phyloP scores from a whole-genome alignment of 805 yeast species.

The Lipomyces yamadae region DNA sequence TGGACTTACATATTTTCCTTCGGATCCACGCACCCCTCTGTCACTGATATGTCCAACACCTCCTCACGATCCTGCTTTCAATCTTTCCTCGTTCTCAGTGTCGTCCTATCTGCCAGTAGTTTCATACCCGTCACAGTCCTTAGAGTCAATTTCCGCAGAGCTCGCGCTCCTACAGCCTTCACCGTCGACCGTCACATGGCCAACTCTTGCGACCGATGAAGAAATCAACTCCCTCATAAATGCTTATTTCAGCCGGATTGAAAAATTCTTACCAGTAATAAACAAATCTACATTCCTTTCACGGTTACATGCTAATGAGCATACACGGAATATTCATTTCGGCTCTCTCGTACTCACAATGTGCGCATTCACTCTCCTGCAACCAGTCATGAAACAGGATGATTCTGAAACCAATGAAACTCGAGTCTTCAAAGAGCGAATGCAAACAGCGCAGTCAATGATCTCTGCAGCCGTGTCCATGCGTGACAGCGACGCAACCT shows the following conservation, averaged over 20 bases:
- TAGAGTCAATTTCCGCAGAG: neutral
- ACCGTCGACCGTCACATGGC: constrained; percentile 3
- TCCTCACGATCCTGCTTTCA: neutral
- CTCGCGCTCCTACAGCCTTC: neutral
- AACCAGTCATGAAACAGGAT: constrained; percentile 10
- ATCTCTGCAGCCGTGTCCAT: constrained; percentile 10
- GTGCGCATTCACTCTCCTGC: constrained; percentile 16
- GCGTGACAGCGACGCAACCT: constrained; percentile 6
- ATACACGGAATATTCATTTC: constrained; percentile 8
- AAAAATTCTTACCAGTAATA: constrained; percentile 9
- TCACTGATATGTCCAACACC: neutral
- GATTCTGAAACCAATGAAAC: neutral
- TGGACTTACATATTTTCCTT: neutral
- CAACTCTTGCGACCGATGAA: neutral
- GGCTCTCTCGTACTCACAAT: constrained; percentile 21
- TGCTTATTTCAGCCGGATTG: constrained; percentile 5
- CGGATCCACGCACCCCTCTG: neutral
- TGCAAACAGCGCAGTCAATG: constrained; percentile 10
- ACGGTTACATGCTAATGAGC: constrained; percentile 13
- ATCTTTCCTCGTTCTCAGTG: neutral
- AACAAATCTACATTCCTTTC: constrained; percentile 8
- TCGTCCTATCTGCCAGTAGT: neutral
- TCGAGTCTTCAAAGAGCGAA: constrained; percentile 5
- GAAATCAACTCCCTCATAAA: neutral
- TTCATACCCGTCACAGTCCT: neutral